A percentile compares a stretch with the other conserved stretches of the same genome.
These are phyloP conservation scores for Phytophthora parvispora DNA, from an alignment of 352 stramenopile genomes.

Conservation along the genomic window DNA sequence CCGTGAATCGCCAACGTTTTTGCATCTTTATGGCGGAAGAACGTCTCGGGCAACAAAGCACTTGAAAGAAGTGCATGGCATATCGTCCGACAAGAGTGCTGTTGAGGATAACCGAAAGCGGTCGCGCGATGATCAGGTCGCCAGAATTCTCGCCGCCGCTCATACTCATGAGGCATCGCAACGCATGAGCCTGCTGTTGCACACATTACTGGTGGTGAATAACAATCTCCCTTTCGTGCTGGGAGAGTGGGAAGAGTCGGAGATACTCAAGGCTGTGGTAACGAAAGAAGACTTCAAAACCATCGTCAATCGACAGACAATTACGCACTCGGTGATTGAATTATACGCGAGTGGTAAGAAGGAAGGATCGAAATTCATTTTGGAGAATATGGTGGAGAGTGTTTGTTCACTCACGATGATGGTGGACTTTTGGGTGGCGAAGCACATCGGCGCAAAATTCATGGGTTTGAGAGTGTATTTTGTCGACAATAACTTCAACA, in stretches of 20 bases:
- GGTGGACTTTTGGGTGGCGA: constrained; percentile 7
- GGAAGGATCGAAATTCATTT: background rate
- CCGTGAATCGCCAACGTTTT: constrained; percentile 2
- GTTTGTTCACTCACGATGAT: constrained; percentile 5
- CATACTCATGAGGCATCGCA: constrained; percentile 2
- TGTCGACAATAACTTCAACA: background rate
- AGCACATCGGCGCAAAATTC: background rate
- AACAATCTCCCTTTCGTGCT: constrained; percentile 10
- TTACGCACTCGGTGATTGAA: constrained; percentile 8
- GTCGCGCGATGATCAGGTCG: background rate
- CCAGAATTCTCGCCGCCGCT: background rate
- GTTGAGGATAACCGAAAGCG: background rate
- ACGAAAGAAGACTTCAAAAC: constrained; percentile 4
- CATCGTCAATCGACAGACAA: background rate
- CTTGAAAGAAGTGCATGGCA: constrained; percentile 6
- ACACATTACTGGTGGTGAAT: background rate
- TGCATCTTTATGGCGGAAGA: background rate
- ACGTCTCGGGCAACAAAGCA: constrained; percentile 3
- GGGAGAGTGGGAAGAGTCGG: constrained; percentile 12
- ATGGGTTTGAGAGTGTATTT: constrained; percentile 1
- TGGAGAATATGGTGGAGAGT: background rate
- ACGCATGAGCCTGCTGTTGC: constrained; percentile 8
- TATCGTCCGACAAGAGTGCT: background rate
- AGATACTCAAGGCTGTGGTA: background rate
- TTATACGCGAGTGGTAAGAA: constrained; percentile 5